These are phyloP conservation scores for Pleurotus cornucopiae DNA, from an alignment of 768 basidiomycete species.

Conservation along the genomic window DNA sequence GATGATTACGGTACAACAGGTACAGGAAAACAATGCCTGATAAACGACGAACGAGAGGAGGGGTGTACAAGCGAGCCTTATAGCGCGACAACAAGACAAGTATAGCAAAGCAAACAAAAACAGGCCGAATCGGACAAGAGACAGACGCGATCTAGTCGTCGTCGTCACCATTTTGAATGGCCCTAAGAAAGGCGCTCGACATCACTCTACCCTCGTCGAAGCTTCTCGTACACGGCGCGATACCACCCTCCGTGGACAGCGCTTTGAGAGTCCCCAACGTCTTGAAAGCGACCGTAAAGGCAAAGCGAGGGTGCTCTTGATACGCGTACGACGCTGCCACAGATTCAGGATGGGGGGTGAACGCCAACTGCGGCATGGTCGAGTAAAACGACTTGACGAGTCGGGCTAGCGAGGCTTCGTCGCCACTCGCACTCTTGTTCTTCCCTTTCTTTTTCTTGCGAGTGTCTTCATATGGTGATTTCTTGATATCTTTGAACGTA, in stretches of 20 bases:
- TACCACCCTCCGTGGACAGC: conserved; percentile 22
- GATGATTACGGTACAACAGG: no score
- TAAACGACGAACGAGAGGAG: no score
- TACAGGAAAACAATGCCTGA: no score
- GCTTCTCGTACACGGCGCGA: conserved; percentile 25
- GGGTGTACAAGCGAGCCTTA: no score
- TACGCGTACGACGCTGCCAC: conserved; percentile 62
- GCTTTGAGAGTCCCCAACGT: conserved; percentile 57
- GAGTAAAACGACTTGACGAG: conserved; percentile 24
- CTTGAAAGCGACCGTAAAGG: conserved; percentile 49
- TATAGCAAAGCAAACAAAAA: no score
- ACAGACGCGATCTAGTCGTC: background rate
- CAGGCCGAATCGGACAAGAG: no score
- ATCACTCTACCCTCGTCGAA: conserved; percentile 39
- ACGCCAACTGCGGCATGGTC: conserved; percentile 21
- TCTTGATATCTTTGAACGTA: background rate
- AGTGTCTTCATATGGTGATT: conserved; percentile 4
- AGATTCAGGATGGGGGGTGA: conserved; percentile 30
- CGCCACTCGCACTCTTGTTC: conserved; percentile 7
- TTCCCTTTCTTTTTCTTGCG: conserved; percentile 12
- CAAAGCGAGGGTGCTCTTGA: conserved; percentile 29
- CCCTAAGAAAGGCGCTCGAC: background rate
- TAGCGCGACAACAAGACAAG: no score
- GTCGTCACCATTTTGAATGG: background rate
- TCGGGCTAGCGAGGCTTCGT: conserved; percentile 19